A percentile compares a stretch with the other conserved stretches of the same genome.
Conservation (phyloP, 2,329 filamentous ascomycete genomes). For the Sporothrix sp. region DNA sequence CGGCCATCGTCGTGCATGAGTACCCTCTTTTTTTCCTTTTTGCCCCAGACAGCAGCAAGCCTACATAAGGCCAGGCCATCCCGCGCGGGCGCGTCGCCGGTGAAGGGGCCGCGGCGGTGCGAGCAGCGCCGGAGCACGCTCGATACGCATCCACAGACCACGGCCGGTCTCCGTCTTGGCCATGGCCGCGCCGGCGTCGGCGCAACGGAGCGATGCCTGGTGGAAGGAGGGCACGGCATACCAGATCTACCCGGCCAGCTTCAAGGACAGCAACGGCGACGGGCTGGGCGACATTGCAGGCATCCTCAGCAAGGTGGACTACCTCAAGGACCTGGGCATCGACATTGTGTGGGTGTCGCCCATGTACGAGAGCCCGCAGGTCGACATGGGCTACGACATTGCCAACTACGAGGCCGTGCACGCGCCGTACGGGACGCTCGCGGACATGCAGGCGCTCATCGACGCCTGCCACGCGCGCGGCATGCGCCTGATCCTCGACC, state of each 20-base stretch:
- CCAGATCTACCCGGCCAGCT: conserved; percentile 45
- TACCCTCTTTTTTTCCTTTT: neutral
- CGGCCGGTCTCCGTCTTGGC: no score
- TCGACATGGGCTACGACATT: conserved; percentile 56
- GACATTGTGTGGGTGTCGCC: conserved; percentile 52
- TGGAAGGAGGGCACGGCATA: conserved; percentile 20
- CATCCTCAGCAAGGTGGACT: conserved; percentile 54
- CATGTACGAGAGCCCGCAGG: conserved; percentile 43
- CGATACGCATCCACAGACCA: no score
- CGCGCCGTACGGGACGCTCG: conserved; percentile 50
- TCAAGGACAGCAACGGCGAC: conserved; percentile 47
- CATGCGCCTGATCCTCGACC: conserved; percentile 52
- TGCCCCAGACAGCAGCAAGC: no score
- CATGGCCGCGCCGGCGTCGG: conserved; percentile 2
- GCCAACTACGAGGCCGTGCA: conserved; percentile 50
- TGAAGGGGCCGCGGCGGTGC: no score
- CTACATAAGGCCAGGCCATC: no score
- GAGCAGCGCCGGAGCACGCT: neutral
- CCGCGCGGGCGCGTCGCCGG: no score
- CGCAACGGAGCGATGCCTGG: conserved; percentile 9
- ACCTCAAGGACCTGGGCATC: conserved; percentile 51
- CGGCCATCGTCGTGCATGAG: no score
- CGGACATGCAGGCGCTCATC: conserved; percentile 55
- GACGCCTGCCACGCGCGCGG: conserved; percentile 48
- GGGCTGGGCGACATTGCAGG: conserved; percentile 58